A percentile compares a stretch with the other conserved stretches of the same genome.
These are phyloP conservation scores for Boletellus ananas DNA, from an alignment of 768 basidiomycete species.

Conservation along the genomic window DNA sequence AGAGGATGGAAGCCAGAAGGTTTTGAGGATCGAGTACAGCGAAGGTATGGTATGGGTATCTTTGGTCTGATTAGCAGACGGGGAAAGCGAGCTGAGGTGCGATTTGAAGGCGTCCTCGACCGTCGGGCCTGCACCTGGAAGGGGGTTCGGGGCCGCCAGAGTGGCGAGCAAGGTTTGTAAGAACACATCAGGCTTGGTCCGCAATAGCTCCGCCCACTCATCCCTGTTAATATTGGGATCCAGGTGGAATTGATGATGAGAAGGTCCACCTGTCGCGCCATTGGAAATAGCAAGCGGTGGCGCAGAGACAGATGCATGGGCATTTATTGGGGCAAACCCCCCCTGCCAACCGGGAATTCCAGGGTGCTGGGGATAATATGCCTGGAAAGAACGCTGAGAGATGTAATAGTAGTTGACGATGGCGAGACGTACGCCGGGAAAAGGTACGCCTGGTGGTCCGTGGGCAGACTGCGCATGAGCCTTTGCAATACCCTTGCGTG, in stretches of 20 bases:
- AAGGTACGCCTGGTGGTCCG: conserved; percentile 27
- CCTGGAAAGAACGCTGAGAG: conserved; percentile 15
- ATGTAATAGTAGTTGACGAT: neutral
- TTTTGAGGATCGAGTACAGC: conserved; percentile 73
- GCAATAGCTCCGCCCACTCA: conserved; percentile 62
- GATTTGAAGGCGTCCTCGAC: conserved; percentile 79
- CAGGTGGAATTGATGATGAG: conserved; percentile 31
- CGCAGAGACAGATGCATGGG: conserved; percentile 29
- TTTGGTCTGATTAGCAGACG: conserved; percentile 41
- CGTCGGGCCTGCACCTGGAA: conserved; percentile 55
- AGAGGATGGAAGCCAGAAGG: conserved; percentile 80
- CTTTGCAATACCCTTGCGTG: conserved; percentile 38
- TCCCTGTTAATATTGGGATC: conserved; percentile 55
- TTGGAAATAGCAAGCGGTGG: conserved; percentile 35
- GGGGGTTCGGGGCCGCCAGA: conserved; percentile 60
- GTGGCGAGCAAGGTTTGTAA: conserved; percentile 53
- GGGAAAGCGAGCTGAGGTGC: conserved; percentile 63
- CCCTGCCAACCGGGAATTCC: conserved; percentile 30
- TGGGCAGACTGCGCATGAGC: conserved; percentile 16
- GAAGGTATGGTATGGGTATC: conserved; percentile 57
- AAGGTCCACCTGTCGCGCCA: conserved; percentile 10
- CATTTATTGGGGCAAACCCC: conserved; percentile 25
- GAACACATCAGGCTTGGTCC: conserved; percentile 54
- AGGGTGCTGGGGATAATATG: conserved; percentile 32
- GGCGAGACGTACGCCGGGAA: conserved; percentile 26